Conservation (phyloP, 179 eudicot genomes). For the Silene coronaria region DNA sequence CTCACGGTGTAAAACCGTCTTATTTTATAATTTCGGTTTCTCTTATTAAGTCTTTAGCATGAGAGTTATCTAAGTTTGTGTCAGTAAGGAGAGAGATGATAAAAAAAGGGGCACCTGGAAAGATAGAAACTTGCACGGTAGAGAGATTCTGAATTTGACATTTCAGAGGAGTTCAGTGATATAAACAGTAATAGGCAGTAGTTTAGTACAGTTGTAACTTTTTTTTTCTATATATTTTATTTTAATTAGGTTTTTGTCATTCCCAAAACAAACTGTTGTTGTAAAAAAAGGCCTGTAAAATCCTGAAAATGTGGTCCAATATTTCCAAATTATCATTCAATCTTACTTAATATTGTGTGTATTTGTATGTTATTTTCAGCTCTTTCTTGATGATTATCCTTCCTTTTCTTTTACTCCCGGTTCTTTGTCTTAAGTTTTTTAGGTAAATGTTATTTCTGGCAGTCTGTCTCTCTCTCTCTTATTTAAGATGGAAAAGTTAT, state of each 20-base stretch:
- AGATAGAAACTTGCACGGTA: constrained; percentile 27
- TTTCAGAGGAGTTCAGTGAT: constrained; percentile 37
- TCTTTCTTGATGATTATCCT: not conserved
- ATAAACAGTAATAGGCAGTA: constrained; percentile 19
- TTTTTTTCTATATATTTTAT: not conserved
- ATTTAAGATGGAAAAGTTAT: constrained; percentile 14
- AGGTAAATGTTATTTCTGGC: constrained; percentile 16
- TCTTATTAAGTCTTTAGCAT: not conserved
- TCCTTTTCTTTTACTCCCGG: constrained; percentile 16
- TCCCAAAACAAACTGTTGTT: constrained; percentile 32
- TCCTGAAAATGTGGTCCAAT: constrained; percentile 27
- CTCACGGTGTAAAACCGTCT: too few species aligned
- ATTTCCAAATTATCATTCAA: constrained; percentile 7
- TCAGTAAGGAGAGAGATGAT: constrained; percentile 24
- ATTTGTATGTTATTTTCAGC: not conserved
- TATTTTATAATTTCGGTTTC: too few species aligned
- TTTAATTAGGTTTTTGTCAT: constrained; percentile 22
- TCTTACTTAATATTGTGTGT: not conserved
- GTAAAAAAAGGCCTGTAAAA: constrained; percentile 26
- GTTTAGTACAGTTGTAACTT: not conserved
- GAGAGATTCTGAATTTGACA: constrained; percentile 59
- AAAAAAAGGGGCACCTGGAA: constrained; percentile 20
- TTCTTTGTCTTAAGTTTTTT: constrained; percentile 21
- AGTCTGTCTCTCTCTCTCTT: constrained; percentile 17
- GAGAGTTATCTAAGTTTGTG: constrained; percentile 16